Conservation (phyloP, 2,329 filamentous ascomycete genomes). For the Pestalotiopsis sp. region DNA sequence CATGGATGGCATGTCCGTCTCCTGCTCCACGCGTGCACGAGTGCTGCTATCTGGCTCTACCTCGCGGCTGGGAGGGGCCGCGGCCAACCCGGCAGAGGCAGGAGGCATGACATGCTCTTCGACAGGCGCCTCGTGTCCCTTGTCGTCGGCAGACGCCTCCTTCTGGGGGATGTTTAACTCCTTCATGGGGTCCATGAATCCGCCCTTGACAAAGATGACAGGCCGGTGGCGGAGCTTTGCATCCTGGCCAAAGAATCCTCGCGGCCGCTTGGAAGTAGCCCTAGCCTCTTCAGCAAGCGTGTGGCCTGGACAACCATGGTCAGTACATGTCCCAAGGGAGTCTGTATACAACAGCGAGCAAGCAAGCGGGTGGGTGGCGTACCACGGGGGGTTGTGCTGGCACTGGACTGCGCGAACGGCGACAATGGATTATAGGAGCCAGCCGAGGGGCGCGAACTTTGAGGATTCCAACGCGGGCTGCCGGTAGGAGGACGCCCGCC, state of each 20-base stretch:
- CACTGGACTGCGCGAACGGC: neutral
- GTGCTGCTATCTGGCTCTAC: neutral
- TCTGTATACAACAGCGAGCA: neutral
- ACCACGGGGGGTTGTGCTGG: neutral
- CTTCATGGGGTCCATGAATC: constrained; percentile 51
- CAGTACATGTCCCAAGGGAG: constrained; percentile 3
- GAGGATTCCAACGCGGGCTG: neutral
- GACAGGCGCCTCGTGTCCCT: neutral
- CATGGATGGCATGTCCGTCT: neutral
- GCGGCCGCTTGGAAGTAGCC: constrained; percentile 48
- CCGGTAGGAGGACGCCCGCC: neutral
- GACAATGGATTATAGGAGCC: neutral
- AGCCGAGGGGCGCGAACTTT: neutral
- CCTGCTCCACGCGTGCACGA: neutral
- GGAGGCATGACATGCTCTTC: neutral
- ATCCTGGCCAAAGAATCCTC: constrained; percentile 38
- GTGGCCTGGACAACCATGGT: constrained; percentile 34
- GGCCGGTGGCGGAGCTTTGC: constrained; percentile 49
- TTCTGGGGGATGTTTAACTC: constrained; percentile 30
- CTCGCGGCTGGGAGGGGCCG: neutral
- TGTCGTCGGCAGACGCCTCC: neutral
- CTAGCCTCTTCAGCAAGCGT: constrained; percentile 51
- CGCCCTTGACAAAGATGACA: constrained; percentile 56
- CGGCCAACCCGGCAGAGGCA: neutral
- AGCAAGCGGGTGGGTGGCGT: neutral